phyloP scores from a whole-genome alignment of 2,329 filamentous ascomycete species.

The Alternaria postmessia region DNA sequence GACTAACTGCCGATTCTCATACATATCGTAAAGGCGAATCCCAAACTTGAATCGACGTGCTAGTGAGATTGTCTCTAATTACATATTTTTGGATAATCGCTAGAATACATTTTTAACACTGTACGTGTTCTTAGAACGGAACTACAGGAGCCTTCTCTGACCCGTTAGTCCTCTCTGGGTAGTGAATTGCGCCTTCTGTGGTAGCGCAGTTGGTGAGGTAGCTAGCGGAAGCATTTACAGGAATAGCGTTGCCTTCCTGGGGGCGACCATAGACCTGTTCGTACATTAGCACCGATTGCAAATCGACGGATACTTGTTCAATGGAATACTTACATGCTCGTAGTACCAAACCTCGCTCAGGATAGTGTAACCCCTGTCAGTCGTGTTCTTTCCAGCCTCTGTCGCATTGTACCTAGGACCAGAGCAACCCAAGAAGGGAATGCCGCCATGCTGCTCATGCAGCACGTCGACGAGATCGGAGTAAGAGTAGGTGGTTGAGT shows the following conservation, averaged over 20 bases:
- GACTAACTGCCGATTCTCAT: neutral
- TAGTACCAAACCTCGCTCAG: constrained; percentile 74
- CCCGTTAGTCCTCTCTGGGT: constrained; percentile 60
- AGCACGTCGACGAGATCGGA: constrained; percentile 62
- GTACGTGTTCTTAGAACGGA: constrained; percentile 26
- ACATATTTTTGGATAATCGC: neutral
- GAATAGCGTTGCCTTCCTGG: constrained; percentile 60
- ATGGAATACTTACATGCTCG: constrained; percentile 57
- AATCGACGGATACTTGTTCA: neutral
- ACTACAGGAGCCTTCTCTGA: constrained; percentile 44
- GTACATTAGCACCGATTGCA: neutral
- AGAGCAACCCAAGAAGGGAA: constrained; percentile 69
- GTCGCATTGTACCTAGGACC: constrained; percentile 70
- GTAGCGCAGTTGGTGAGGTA: constrained; percentile 64
- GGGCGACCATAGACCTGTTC: constrained; percentile 58
- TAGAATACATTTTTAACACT: neutral
- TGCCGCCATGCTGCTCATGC: constrained; percentile 59
- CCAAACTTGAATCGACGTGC: no score
- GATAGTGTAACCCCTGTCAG: constrained; percentile 65
- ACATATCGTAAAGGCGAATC: neutral
- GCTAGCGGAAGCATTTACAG: constrained; percentile 59
- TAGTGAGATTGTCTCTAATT: neutral
- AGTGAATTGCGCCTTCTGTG: constrained; percentile 61
- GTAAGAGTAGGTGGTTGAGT: constrained; percentile 65
- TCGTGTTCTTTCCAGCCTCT: constrained; percentile 61